These are phyloP conservation scores for Tuber borchii DNA, from an alignment of 495 filamentous ascomycete genomes.

Conservation along the genomic window DNA sequence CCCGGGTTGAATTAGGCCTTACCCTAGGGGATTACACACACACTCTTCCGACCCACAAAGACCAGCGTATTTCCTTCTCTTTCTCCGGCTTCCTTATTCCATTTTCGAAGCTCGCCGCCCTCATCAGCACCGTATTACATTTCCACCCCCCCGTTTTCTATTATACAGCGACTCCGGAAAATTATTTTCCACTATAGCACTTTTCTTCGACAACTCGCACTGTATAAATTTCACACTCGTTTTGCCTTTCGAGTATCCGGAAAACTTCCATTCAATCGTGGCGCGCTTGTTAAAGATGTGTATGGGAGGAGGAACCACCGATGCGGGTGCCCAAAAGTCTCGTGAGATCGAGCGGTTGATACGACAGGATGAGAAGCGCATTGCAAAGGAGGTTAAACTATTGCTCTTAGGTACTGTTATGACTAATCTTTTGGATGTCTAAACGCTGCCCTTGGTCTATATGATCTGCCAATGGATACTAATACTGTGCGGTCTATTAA, in stretches of 20 bases:
- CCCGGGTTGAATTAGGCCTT: conserved; percentile 21
- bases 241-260: neutral
- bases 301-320: conserved; percentile 52
- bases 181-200: conserved; percentile 12
- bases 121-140: conserved; percentile 13
- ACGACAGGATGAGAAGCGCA: conserved; percentile 72
- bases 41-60: conserved; percentile 12
- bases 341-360: conserved; percentile 69
- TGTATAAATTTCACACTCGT: neutral
- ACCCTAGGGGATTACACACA: conserved; percentile 25
- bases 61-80: conserved; percentile 31
- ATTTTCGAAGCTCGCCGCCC: conserved; percentile 14
- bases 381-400: conserved; percentile 75
- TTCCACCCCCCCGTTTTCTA: neutral
- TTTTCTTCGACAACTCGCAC: neutral
- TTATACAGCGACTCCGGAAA: neutral
- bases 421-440: neutral
- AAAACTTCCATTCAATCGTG: conserved; percentile 20
- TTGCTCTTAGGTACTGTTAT: conserved; percentile 63
- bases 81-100: conserved; percentile 21
- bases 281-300: conserved; percentile 52
- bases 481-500: conserved; percentile 8
- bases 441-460: conserved; percentile 2
- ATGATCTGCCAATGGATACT: conserved; percentile 9
- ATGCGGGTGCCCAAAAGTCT: conserved; percentile 48